Evolutionary conservation across 2,329 filamentous ascomycete species (phyloP), one percentile per base, ranked within the genome.

Genomic region (Penicillium sp.): DNA sequence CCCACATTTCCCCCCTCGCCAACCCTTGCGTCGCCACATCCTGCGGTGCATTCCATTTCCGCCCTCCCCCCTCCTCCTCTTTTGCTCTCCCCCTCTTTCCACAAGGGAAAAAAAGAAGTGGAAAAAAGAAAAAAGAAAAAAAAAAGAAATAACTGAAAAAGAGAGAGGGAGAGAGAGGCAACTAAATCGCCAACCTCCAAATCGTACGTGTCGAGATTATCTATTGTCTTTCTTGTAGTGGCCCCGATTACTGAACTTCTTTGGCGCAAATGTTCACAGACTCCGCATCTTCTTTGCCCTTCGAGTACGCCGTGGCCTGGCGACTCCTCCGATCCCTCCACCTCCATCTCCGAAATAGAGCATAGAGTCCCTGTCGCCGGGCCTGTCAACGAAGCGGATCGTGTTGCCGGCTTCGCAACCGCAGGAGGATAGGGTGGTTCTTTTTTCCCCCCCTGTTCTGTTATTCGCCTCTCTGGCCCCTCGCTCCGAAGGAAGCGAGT

Each of bases 321-420:
- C 55, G 51, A 43, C 45, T 54, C 45, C 47, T 56, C n/a, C 54
- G 42, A 54, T 36, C 30, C 29, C 32, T 40, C 26, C 48, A 27
- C n/a, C 23, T 23, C n/a, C n/a, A 5, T 10, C 27, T 30, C 44
- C 36, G 39, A 55, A 39, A 45, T 33, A 46, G 33, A 58, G 20
- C 13, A 33, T 58, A 60, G 51, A 56, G 24, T 30, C 15, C 46
- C 45, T 42, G 46, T 45, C 36, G 44, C 47, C 41, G 52, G 55
- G 52, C 47, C 51, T 55, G 43, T 45, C 32, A 50, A 51, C 54
- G 55, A 52, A 52, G 51, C 51, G 51, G 59, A 60, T 56, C 54
- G 55, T 54, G 46, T 55, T 56, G 47, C 53, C 57, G 52, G 57
- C 49, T 43, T 57, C 50, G 54, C 56, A 54, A 62, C 55, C 60